phyloP scores from a whole-genome alignment of 2,329 filamentous ascomycete species.

The Chrysosphaeria jannelii region DNA sequence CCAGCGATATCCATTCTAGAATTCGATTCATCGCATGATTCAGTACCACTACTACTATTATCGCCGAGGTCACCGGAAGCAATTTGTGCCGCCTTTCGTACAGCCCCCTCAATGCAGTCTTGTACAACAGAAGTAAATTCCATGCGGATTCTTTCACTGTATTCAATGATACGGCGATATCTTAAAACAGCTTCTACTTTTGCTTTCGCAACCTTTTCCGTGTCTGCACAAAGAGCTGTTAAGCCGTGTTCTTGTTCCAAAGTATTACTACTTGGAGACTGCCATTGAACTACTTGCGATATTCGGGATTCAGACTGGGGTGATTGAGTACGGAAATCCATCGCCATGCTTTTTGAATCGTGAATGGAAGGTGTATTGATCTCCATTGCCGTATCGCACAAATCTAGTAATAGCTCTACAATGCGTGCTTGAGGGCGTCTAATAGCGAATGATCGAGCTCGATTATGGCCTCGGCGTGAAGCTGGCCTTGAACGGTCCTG shows the following conservation, averaged over 20 bases:
- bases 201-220: constrained; percentile 49
- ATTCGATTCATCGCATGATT: no score
- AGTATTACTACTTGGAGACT: constrained; percentile 72
- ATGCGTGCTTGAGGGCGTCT: constrained; percentile 73
- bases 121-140: constrained; percentile 84
- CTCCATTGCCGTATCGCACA: constrained; percentile 86
- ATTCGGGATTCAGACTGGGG: constrained; percentile 89
- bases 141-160: constrained; percentile 77
- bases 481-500: constrained; percentile 38
- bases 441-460: constrained; percentile 71
- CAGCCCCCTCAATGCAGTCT: constrained; percentile 77
- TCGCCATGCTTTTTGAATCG: constrained; percentile 36
- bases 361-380: constrained; percentile 87
- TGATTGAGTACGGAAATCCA: constrained; percentile 74
- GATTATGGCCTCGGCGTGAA: constrained; percentile 46
- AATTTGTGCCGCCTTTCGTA: constrained; percentile 68
- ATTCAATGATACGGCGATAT: constrained; percentile 79
- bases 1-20: no score
- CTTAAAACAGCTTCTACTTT: constrained; percentile 87
- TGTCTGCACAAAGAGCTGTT: constrained; percentile 66
- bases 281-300: constrained; percentile 85
- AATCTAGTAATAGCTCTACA: constrained; percentile 75
- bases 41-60: constrained; percentile 17
- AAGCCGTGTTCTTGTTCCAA: constrained; percentile 82
- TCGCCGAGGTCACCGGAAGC: constrained; percentile 63